Conservation (phyloP, 1,139 yeast genomes). For the Blastobotrys niveus region DNA sequence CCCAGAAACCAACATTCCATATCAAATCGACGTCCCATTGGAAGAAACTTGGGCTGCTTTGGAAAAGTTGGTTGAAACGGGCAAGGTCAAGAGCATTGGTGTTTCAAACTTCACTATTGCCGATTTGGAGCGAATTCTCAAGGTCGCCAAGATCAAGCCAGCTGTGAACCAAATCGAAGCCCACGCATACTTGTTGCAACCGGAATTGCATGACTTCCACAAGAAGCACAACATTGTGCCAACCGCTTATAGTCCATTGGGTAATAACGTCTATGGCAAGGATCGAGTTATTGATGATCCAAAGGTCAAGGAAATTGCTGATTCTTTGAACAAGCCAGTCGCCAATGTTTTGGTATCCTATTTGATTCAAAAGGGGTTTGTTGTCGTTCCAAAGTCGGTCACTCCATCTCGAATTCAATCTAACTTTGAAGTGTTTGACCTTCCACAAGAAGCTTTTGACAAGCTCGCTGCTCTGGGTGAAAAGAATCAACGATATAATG, state of each 20-base stretch:
- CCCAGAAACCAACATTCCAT: conserved; percentile 32
- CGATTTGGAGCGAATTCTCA: conserved; percentile 61
- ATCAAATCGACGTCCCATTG: conserved; percentile 44
- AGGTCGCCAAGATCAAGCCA: conserved; percentile 67
- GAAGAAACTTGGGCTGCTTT: conserved; percentile 46
- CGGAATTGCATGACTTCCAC: conserved; percentile 55
- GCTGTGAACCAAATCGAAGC: conserved; percentile 82
- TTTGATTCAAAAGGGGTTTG: conserved; percentile 40
- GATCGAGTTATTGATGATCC: conserved; percentile 55
- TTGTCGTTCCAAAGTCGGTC: conserved; percentile 67
- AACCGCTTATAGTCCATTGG: conserved; percentile 82
- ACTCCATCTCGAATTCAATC: conserved; percentile 46
- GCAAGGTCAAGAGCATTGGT: conserved; percentile 68
- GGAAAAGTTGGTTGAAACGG: conserved; percentile 45
- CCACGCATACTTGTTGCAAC: conserved; percentile 83
- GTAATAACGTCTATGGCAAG: conserved; percentile 68
- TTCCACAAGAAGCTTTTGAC: conserved; percentile 37
- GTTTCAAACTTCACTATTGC: conserved; percentile 76
- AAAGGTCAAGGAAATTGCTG: conserved; percentile 38
- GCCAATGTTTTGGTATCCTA: conserved; percentile 45
- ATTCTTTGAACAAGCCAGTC: conserved; percentile 37
- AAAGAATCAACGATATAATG: conserved; percentile 54
- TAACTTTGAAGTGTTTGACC: conserved; percentile 45
- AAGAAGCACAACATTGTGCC: conserved; percentile 56
- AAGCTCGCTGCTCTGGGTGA: conserved; percentile 65